Base-by-base conservation (phyloP, 768 basidiomycete species). In the Pleurotus tuber-regium region DNA sequence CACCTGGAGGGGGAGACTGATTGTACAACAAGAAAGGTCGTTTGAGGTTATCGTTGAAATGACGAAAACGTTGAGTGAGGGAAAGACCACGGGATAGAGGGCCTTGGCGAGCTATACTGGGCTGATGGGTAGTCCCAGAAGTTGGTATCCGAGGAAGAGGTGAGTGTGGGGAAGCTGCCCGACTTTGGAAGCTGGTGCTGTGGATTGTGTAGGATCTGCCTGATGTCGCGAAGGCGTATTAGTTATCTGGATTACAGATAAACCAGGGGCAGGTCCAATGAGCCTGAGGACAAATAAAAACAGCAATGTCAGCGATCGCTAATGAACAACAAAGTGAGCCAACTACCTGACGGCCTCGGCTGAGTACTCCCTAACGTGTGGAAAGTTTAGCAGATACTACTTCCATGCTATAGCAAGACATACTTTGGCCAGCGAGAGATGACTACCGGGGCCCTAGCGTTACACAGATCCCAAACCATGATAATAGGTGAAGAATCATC, bases 381-480 rank as follows among this genome's bases (percentile, higher is more conserved):
- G 9, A 52, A 28, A 39, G 29, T 49, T 12, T 52, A 18, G 19
- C 49, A 55, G 16, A 50, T 51, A 28, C 50, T 38, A 12, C 30
- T 19, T 25, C 16, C 24, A n/a, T 12, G 10, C 29, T 50, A 41
- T 4, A 7, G 10, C 5, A 36, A 21, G 28, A 69, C 83, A 39
- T 54, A 87, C 89, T 86, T 80, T 58, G 87, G 87, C 90, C 90
- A 92, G 59, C 92, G 92, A 4, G 90, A 90, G 29, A 93, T 74
- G 39, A 89, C 83, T 14, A 92, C 77, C n/a, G 97, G 97, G 2
- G 96, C 96, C 43, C 95, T 86, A 16, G 95, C 91, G 63, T 98
- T 98, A 48, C 95, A 84, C 51, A 98, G 78, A 74, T 98, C 95
- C 97, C 97, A 99, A 39, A 98, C 83, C 90, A 98, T 94, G 63